A percentile compares a stretch with the other conserved stretches of the same genome.
Conservation (phyloP, 441 rosid genomes). For the Gossypium aridum region DNA sequence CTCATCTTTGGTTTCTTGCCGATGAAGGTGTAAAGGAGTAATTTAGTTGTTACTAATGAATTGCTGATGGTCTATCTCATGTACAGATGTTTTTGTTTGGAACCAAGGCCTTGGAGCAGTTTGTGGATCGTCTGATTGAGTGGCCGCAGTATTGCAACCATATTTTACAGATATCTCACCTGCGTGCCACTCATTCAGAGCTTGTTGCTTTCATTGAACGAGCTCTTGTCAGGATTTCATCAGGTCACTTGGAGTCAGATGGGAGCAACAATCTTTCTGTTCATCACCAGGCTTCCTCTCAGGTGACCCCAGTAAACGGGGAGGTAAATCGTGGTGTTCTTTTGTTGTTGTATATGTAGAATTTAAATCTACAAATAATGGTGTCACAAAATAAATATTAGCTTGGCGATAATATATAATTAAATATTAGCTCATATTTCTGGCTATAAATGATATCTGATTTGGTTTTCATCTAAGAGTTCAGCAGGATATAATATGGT, state of each 20-base stretch:
- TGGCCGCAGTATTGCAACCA: conserved; percentile 99
- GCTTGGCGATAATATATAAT: not conserved
- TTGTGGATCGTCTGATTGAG: conserved; percentile 91
- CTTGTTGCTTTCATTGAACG: conserved; percentile 89
- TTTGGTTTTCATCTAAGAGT: not conserved
- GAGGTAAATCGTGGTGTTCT: conserved; percentile 45
- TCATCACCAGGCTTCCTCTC: conserved; percentile 49
- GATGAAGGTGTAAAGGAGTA: not conserved
- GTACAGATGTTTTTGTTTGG: conserved; percentile 96
- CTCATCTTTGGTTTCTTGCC: conserved; percentile 5
- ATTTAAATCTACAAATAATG: not conserved
- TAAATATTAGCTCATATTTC: not conserved
- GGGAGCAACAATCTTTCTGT: conserved; percentile 37
- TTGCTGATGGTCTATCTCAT: conserved; percentile 18
- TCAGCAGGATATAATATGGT: not conserved
- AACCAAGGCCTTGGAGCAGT: conserved; percentile 95
- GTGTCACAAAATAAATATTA: not conserved
- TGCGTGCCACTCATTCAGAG: conserved; percentile 79
- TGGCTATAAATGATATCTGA: not conserved
- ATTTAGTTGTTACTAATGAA: not conserved
- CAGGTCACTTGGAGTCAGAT: conserved; percentile 76
- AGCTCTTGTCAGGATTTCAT: conserved; percentile 81
- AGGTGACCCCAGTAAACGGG: conserved; percentile 42
- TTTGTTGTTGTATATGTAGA: not conserved
- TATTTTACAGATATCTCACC: conserved; percentile 95